A percentile compares a stretch with the other conserved stretches of the same genome.
Evolutionary conservation across 2,329 filamentous ascomycete species (phyloP).

Genomic region (Apiospora saccharicola): DNA sequence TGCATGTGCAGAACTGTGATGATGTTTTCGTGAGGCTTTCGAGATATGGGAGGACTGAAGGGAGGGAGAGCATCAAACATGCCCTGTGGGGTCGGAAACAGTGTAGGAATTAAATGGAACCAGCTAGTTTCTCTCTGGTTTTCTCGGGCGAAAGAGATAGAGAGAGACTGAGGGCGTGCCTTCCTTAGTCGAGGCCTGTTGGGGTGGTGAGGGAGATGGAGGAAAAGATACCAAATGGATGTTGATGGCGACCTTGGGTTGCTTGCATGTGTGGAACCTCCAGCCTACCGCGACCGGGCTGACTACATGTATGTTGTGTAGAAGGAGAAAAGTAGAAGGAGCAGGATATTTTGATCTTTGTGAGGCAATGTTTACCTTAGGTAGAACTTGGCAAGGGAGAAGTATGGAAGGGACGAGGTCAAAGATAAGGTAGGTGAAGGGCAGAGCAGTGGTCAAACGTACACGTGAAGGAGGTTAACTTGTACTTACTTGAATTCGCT

Average conservation of each 20-base stretch:
- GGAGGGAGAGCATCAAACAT: neutral
- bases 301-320: neutral
- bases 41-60: neutral
- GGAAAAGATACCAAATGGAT: too few species aligned
- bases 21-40: neutral
- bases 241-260: neutral
- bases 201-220: too few species aligned
- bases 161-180: neutral
- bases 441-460: neutral
- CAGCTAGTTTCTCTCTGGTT: neutral
- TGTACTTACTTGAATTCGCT: neutral
- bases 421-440: neutral
- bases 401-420: neutral
- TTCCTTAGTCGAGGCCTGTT: neutral
- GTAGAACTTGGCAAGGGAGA: neutral
- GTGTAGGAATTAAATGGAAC: neutral
- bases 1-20: neutral
- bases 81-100: neutral
- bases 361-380: neutral
- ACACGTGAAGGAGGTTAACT: neutral
- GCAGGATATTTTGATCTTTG: too few species aligned
- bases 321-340: neutral
- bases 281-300: neutral
- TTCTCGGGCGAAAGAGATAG: neutral
- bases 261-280: neutral